Evolutionary conservation across 1,284 basidiomycete genomes (phyloP).

Genomic region (Thecaphora thlaspeos): DNA sequence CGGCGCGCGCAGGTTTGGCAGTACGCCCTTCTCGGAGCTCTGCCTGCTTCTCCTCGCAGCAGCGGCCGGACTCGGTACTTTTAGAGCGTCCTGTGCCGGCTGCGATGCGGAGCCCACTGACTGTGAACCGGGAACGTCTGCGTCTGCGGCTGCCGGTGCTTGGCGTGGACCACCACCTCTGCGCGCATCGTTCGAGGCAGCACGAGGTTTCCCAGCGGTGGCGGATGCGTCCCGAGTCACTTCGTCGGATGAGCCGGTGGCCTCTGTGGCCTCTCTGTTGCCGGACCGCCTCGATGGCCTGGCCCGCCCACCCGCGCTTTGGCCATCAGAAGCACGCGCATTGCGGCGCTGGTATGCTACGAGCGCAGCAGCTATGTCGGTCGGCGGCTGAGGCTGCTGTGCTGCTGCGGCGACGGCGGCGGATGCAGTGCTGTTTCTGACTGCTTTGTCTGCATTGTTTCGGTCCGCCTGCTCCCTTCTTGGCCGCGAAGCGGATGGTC

Average conservation of each 20-base stretch:
- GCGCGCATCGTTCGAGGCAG: too few species aligned
- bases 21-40: slow-evolving; percentile 12
- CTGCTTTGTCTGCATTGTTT: too few species aligned
- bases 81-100: background rate
- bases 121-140: too few species aligned
- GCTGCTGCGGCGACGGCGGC: too few species aligned
- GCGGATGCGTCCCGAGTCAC: background rate
- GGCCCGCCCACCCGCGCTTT: background rate
- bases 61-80: background rate
- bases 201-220: too few species aligned
- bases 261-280: background rate
- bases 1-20: slow-evolving; percentile 14
- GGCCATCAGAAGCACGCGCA: background rate
- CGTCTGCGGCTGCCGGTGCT: too few species aligned
- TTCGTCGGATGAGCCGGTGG: background rate
- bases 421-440: too few species aligned
- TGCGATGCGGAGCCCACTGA: background rate
- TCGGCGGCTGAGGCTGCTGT: background rate
- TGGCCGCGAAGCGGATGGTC: too few species aligned
- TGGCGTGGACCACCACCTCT: too few species aligned
- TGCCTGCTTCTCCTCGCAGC: slow-evolving; percentile 6
- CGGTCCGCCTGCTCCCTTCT: too few species aligned
- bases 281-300: background rate
- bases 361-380: background rate
- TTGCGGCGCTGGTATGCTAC: background rate